Evolutionary conservation across 2,329 filamentous ascomycete genomes (phyloP), one percentile per base, ranked within the genome.

Genomic region (Fusarium napiforme): DNA sequence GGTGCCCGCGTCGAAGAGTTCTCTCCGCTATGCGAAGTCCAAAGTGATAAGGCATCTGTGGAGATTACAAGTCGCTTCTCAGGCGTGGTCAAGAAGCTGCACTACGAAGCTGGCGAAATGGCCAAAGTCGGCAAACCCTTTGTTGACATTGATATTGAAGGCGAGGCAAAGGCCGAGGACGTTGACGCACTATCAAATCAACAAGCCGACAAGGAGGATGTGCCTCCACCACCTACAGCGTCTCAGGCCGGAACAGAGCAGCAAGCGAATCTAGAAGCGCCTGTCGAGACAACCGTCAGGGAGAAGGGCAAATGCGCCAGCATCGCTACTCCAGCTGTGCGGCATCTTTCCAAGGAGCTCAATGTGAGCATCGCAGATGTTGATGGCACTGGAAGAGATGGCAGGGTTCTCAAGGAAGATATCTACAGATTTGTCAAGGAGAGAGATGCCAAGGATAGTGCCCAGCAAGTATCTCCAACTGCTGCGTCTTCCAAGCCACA

Each of bases 1-100:
- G 96, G 95, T 66, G 96, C 96, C 40, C 92, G 93, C 65, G 95
- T 99, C 77, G 95, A 99, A 85, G 96, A 99, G 85, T 99, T 97
- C 88, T 96, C 97, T 77, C 96, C 96, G 68, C 88, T 99, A 52
- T 99, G 96, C 84, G 96, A 99, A 85, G 97, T 99, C 49, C 96
- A 98, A 82, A 98, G 95, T 78, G 96, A 99, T 85, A 99, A 99
- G 83, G 96, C 96, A 56, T 90, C 90, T 4, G 90, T 92, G 28
- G 89, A 98, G 87, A 99, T 99, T 77, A 98, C 96, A 43, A 98
- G 95, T 78, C 92, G 96, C 60, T 99, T 97, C 82, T 91, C 95
- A 65, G 96, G 96, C 28, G 93, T 98, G 2, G 96, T 99, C 76
- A 98, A 97, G 86, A 98, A 95, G 84, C 87, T 99, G 49, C 91